A percentile compares a stretch with the other conserved stretches of the same genome.
Evolutionary conservation across 495 filamentous ascomycete genomes (phyloP).

Genomic region (Thermochaetoides thermophila): DNA sequence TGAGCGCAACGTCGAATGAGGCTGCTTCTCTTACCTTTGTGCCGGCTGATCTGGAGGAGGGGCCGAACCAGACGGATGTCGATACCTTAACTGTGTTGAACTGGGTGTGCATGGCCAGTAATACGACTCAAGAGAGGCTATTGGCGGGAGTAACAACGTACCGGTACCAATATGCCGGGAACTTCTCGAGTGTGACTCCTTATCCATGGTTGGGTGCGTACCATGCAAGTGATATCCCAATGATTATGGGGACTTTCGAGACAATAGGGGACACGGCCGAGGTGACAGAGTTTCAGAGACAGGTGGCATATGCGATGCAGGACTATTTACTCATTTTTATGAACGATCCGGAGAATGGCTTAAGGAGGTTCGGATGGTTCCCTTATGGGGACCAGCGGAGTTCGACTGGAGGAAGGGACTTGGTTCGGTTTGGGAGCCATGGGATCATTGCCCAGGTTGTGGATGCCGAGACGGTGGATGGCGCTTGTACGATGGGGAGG

Average conservation of each 20-base stretch:
- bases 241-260: conserved; percentile 30
- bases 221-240: conserved; percentile 31
- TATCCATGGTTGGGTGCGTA: conserved; percentile 36
- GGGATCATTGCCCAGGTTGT: conserved; percentile 4
- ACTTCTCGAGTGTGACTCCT: conserved; percentile 30
- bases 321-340: conserved; percentile 30
- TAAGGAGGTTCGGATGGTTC: conserved; percentile 11
- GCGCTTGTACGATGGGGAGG: conserved; percentile 9
- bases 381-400: conserved; percentile 5
- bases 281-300: conserved; percentile 20
- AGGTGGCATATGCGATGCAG: conserved; percentile 27
- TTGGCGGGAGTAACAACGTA: conserved; percentile 25
- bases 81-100: conserved; percentile 18
- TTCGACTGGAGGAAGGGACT: conserved; percentile 1
- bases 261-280: conserved; percentile 11
- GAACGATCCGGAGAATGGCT: conserved; percentile 24
- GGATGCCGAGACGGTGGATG: conserved; percentile 9
- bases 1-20: conserved; percentile 30
- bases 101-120: conserved; percentile 24
- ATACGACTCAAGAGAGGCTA: conserved; percentile 15
- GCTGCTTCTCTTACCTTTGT: conserved; percentile 21
- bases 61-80: conserved; percentile 19
- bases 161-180: conserved; percentile 37
- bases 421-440: conserved; percentile 9
- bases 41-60: conserved; percentile 18